Base-by-base conservation (phyloP, 1,139 yeast genomes). In the Ashbya aceris region DNA sequence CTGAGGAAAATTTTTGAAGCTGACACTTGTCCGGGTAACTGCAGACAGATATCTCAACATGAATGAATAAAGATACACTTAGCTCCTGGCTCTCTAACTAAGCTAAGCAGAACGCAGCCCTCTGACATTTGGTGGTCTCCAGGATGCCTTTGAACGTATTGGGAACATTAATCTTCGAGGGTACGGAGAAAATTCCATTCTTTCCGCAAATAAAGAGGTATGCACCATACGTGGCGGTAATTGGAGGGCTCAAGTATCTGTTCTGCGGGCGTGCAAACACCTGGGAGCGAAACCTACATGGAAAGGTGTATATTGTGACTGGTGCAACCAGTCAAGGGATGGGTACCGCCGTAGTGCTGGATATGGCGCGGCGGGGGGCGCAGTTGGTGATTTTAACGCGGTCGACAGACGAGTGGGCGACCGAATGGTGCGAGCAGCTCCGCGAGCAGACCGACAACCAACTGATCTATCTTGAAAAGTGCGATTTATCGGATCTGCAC, bases 211-310 rank as follows among this genome's bases (percentile, higher is more conserved):
- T 84, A 46, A 75, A 73, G 49, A 51, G 55, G 9, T 75, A 71
- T 49, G 79, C 73, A 0, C 87, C 93, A 0, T 64, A 66, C 3
- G 53, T 70, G 1, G 65, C 69, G 0, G 71, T 70, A 0, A 62
- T 72, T 0, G 74, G 67, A 0, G 70, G 71, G 1, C 44, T 76
- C 40, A 89, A 89, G 59, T 76, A 76, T 58, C 85, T 83, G 65
- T 79, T 82, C 54, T 73, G 80, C 32, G 97, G 97, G 2, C 63
- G 85, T 1, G 53, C 72, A 20, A 91, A 87, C 62, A 83, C 87
- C 0, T 87, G 96, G 95, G 95, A 85, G 49, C 71, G 96, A 45
- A 89, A 87, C 49, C 66, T 91, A 62, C 96, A 91, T 58, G 96
- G 98, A 2, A 78, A 82, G 53, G 97, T 91, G 8, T 84, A 77